These are phyloP conservation scores for Rosa rugosa DNA, from an alignment of 306 rosid genomes.

Conservation along the genomic window DNA sequence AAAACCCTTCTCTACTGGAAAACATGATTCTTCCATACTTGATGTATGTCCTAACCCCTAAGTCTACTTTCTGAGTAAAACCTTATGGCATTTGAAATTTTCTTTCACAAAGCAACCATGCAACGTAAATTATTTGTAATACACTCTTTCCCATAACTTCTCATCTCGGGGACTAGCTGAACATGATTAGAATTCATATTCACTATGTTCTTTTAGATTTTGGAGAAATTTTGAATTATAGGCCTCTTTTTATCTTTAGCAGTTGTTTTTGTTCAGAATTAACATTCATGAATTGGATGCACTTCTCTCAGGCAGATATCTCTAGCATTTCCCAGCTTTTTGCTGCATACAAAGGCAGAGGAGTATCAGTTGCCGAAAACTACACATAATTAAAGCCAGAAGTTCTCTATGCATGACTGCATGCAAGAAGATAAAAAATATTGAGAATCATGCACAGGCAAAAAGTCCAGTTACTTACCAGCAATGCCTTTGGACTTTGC, in stretches of 20 bases:
- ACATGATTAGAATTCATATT: too few relatives aligned
- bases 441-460: not conserved
- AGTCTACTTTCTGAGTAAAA: not conserved
- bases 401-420: not conserved
- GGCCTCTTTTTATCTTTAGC: too few relatives aligned
- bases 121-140: too few relatives aligned
- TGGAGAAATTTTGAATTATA: too few relatives aligned
- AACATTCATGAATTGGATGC: not conserved
- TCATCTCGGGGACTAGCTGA: too few relatives aligned
- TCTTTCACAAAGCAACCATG: too few relatives aligned
- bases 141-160: too few relatives aligned
- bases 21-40: slow-evolving; percentile 58
- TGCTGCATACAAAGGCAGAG: slow-evolving; percentile 15
- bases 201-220: too few relatives aligned
- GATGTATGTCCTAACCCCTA: slow-evolving; percentile 34
- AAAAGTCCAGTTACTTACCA: too few relatives aligned
- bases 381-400: not conserved
- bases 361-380: too few relatives aligned
- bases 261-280: too few relatives aligned
- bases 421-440: not conserved
- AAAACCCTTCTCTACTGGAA: slow-evolving; percentile 50
- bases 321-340: slow-evolving; percentile 41
- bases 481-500: not conserved
- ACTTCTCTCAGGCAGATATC: slow-evolving; percentile 30
- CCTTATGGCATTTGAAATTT: not conserved